These are phyloP conservation scores for Lactarius hatsudake DNA, from an alignment of 768 basidiomycete genomes.

Conservation along the genomic window DNA sequence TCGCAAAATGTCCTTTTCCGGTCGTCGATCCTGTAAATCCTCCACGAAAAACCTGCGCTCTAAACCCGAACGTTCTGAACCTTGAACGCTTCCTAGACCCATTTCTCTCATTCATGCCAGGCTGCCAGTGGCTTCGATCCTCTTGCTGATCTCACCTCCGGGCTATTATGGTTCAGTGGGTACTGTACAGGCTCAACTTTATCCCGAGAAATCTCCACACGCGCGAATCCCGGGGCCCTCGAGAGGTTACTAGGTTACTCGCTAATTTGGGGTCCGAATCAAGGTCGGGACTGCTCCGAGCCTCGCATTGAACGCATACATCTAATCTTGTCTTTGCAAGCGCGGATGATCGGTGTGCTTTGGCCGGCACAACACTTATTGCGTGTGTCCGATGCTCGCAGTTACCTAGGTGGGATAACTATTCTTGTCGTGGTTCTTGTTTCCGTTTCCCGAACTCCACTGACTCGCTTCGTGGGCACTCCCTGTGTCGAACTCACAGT, in stretches of 20 bases:
- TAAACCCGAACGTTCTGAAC: too few relatives aligned
- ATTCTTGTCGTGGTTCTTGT: neutral
- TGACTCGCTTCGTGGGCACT: neutral
- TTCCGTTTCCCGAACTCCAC: neutral
- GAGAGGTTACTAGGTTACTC: neutral
- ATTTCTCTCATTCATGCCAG: neutral
- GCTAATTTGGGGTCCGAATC: neutral
- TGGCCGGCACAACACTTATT: neutral
- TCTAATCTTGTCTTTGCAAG: too few relatives aligned
- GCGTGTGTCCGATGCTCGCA: neutral
- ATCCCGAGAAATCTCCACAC: neutral
- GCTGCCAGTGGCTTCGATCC: neutral
- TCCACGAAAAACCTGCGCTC: too few relatives aligned
- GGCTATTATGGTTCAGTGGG: neutral
- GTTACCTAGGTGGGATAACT: neutral
- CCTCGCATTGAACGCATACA: neutral
- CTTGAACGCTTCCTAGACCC: neutral
- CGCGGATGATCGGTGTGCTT: too few relatives aligned
- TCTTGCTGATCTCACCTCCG: neutral
- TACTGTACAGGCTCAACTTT: neutral
- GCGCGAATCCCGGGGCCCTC: neutral
- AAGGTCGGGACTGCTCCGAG: neutral
- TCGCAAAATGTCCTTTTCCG: too few relatives aligned
- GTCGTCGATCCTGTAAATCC: too few relatives aligned
- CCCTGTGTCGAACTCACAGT: neutral